Conservation (phyloP, 352 stramenopile genomes). For the Globisporangium middletonii region DNA sequence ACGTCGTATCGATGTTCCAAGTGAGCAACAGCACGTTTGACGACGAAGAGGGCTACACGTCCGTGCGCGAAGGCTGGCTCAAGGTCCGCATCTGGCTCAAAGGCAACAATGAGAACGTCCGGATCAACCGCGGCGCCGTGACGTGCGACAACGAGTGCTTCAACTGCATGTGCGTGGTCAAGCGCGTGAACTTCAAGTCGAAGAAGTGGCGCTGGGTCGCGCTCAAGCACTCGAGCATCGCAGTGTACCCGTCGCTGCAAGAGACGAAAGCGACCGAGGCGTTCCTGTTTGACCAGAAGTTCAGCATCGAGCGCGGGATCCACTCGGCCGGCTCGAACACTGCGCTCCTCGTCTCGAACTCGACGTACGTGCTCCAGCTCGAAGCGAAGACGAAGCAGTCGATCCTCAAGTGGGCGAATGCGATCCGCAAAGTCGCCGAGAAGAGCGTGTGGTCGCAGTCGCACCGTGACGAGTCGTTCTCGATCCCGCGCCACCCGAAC, state of each 20-base stretch:
- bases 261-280: slow-evolving; percentile 61
- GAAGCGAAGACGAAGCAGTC: slow-evolving; percentile 77
- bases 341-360: slow-evolving; percentile 71
- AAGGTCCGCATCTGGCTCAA: slow-evolving; percentile 82
- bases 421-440: slow-evolving; percentile 65
- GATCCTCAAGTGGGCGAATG: slow-evolving; percentile 81
- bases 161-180: slow-evolving; percentile 87
- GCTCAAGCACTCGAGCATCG: slow-evolving; percentile 76
- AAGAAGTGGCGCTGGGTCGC: slow-evolving; percentile 81
- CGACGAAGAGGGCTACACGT: slow-evolving; percentile 76
- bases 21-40: slow-evolving; percentile 84
- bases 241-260: slow-evolving; percentile 71
- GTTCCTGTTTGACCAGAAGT: slow-evolving; percentile 78
- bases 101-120: slow-evolving; percentile 80
- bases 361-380: slow-evolving; percentile 81
- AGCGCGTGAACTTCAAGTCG: slow-evolving; percentile 78
- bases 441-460: slow-evolving; percentile 69
- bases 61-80: slow-evolving; percentile 75
- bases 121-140: slow-evolving; percentile 65
- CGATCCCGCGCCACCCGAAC: slow-evolving; percentile 61
- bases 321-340: slow-evolving; percentile 73
- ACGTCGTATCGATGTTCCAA: slow-evolving; percentile 75
- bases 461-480: slow-evolving; percentile 76
- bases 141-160: slow-evolving; percentile 86
- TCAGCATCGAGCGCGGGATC: slow-evolving; percentile 77